Conservation (phyloP, 257 asterid genomes). For the Fraxinus quadrangulata region DNA sequence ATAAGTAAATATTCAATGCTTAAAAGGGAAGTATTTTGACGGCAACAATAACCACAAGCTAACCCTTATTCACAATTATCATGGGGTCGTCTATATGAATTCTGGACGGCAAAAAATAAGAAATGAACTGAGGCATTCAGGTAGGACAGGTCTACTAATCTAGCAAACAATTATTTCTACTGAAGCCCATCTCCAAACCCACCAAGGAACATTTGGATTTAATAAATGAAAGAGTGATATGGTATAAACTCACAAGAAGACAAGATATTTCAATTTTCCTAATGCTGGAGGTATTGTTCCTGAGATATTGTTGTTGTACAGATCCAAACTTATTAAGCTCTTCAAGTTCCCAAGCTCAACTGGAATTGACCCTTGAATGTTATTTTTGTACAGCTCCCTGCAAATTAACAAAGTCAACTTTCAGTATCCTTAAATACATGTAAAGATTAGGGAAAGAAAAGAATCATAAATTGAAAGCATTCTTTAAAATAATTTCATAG, state of each 20-base stretch:
- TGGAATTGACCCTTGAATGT: slow-evolving; percentile 82
- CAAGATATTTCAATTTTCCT: slow-evolving; percentile 79
- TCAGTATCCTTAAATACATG: slow-evolving; percentile 14
- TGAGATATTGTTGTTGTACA: slow-evolving; percentile 82
- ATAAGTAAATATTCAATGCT: neutral
- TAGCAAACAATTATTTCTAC: neutral
- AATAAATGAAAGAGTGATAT: neutral
- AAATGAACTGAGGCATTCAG: neutral
- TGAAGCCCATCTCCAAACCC: neutral
- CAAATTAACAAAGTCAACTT: slow-evolving; percentile 19
- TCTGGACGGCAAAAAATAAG: neutral
- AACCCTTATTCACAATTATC: neutral
- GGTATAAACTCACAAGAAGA: slow-evolving; percentile 71
- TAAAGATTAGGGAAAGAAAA: neutral
- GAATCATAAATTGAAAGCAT: slow-evolving; percentile 5
- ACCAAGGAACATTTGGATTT: neutral
- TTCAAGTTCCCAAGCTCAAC: slow-evolving; percentile 81
- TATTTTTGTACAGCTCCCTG: slow-evolving; percentile 93
- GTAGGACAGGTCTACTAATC: neutral
- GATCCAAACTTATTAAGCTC: slow-evolving; percentile 89
- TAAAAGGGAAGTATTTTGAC: neutral
- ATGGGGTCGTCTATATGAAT: neutral
- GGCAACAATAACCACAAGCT: neutral
- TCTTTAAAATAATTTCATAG: slow-evolving; percentile 13
- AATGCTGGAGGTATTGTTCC: slow-evolving; percentile 75